phyloP scores from a whole-genome alignment of 192 early-diverging fungal genomes.

The Gryganskiella cystojenkinii region DNA sequence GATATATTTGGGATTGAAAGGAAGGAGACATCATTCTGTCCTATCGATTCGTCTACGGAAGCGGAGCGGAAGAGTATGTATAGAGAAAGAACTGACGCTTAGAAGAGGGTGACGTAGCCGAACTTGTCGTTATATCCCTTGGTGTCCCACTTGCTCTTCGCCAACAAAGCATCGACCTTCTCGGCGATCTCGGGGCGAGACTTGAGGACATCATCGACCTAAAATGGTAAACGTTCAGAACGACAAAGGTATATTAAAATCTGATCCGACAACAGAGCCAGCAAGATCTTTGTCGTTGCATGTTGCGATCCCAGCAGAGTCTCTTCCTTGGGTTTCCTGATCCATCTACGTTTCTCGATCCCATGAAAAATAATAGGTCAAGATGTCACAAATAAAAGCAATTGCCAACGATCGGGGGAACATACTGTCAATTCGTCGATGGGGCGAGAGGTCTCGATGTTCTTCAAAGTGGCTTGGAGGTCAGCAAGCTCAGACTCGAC shows the following conservation, averaged over 20 bases:
- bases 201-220: slow-evolving; percentile 94
- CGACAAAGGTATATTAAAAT: neutral
- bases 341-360: slow-evolving; percentile 12
- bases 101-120: slow-evolving; percentile 77
- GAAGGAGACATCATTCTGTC: too few relatives aligned
- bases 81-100: too few relatives aligned
- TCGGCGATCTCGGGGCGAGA: slow-evolving; percentile 92
- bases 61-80: too few relatives aligned
- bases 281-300: too few relatives aligned
- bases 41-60: too few relatives aligned
- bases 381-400: too few relatives aligned
- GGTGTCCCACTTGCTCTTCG: slow-evolving; percentile 91
- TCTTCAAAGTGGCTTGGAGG: slow-evolving; percentile 87
- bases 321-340: neutral
- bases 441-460: slow-evolving; percentile 95
- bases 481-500: slow-evolving; percentile 88
- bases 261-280: too few relatives aligned
- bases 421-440: slow-evolving; percentile 92
- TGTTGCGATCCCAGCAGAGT: neutral
- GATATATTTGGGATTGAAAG: too few relatives aligned
- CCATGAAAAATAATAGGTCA: too few relatives aligned
- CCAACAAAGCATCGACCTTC: slow-evolving; percentile 90
- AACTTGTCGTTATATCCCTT: slow-evolving; percentile 98
- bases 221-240: slow-evolving; percentile 5
- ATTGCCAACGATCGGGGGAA: too few relatives aligned